Evolutionary conservation across 2,329 filamentous ascomycete species (phyloP).

Genomic region (Tolypocladium guangdongense): DNA sequence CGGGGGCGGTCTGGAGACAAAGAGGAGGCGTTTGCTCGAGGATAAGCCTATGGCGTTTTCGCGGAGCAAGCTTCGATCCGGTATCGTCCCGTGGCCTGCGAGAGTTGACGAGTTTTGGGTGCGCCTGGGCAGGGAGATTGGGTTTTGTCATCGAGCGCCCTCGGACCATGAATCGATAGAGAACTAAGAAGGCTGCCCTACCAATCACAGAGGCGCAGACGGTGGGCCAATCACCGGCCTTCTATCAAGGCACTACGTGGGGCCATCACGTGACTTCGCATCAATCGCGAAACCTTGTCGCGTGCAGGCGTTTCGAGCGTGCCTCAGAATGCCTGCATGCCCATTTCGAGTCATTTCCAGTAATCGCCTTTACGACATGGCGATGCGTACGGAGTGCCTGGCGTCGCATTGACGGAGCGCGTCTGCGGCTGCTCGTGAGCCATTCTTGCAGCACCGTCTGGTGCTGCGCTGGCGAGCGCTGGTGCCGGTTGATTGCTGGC

Average conservation of each 20-base stretch:
- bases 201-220: slow-evolving; percentile 11
- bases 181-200: not conserved
- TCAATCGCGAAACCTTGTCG: not conserved
- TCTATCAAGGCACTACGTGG: not conserved
- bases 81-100: not conserved
- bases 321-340: not conserved
- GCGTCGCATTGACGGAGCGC: not conserved
- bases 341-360: too few relatives aligned
- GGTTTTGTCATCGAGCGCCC: not conserved
- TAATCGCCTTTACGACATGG: not conserved
- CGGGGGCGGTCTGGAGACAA: slow-evolving; percentile 2
- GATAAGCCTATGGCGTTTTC: not conserved
- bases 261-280: slow-evolving; percentile 1
- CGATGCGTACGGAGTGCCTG: not conserved
- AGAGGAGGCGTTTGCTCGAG: not conserved
- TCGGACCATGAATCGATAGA: not conserved
- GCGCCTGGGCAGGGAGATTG: not conserved
- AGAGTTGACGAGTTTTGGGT: not conserved
- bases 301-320: not conserved
- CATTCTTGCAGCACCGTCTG: too few relatives aligned
- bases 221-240: slow-evolving; percentile 6
- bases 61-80: not conserved
- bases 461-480: too few relatives aligned
- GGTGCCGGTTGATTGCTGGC: too few relatives aligned
- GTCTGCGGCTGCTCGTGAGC: too few relatives aligned